phyloP scores from a whole-genome alignment of 108 stramenopile species.

The Asterionellopsis glacialis region DNA sequence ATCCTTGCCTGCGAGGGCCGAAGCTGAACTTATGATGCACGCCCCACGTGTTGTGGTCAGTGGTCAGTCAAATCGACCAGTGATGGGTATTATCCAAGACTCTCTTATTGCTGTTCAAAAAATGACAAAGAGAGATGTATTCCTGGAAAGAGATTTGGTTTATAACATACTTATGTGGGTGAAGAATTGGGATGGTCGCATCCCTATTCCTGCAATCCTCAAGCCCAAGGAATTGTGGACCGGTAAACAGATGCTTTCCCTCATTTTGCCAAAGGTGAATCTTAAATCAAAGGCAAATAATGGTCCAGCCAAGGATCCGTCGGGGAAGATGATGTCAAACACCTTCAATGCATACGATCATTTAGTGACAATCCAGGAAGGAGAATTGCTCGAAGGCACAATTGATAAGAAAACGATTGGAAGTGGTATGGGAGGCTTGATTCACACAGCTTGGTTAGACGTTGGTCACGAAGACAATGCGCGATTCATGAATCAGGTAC shows the following conservation, averaged over 20 bases:
- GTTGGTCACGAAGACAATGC: conserved; percentile 91
- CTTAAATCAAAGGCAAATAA: conserved; percentile 81
- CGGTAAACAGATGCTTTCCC: conserved; percentile 94
- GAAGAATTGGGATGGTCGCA: conserved; percentile 85
- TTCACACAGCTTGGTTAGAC: conserved; percentile 97
- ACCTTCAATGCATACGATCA: conserved; percentile 89
- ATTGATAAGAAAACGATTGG: conserved; percentile 98
- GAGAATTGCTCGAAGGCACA: conserved; percentile 91
- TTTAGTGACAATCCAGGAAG: conserved; percentile 87
- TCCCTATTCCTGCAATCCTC: conserved; percentile 93
- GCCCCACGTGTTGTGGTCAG: conserved; percentile 93
- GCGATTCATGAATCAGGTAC: conserved; percentile 97
- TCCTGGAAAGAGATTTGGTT: conserved; percentile 91
- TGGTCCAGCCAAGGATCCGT: conserved; percentile 65
- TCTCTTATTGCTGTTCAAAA: conserved; percentile 89
- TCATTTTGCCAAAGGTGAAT: conserved; percentile 94
- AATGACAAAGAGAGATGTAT: conserved; percentile 95
- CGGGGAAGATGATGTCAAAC: conserved; percentile 60
- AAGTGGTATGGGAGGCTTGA: conserved; percentile 90
- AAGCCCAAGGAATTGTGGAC: conserved; percentile 97
- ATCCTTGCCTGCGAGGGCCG: conserved; percentile 91
- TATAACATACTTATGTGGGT: conserved; percentile 98
- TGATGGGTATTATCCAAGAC: conserved; percentile 99
- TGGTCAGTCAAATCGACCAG: conserved; percentile 97
- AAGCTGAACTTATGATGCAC: conserved; percentile 97